Evolutionary conservation across 2,329 filamentous ascomycete genomes (phyloP), one percentile per base, ranked within the genome.

Genomic region (Podosphaera leucotricha): DNA sequence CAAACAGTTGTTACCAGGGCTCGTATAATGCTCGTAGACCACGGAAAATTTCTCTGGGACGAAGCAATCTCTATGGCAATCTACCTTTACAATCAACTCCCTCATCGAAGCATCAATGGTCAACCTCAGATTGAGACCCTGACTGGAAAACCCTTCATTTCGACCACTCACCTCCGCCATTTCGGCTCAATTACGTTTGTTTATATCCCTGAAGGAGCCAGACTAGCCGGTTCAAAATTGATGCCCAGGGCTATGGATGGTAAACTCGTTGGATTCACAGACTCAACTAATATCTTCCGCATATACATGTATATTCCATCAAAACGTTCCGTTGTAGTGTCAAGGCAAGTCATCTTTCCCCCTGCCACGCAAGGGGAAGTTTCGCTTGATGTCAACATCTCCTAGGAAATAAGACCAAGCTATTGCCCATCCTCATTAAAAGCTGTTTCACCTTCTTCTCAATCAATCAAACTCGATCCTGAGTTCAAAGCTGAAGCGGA

Each of bases 241-340:
- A 20, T 28, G 26, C 40, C 40, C 13, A 30, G 40, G 19, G 24
- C 40, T 19, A 42, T 30, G 22, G 26, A 42, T 28, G 40, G 13
- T 42, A 33, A 6, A 5, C 40, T 42, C 16, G 40, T 42, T 33
- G 40, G 40, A 42, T 42, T 30, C 18, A 42, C 24, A 30, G 26
- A 42, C 15, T 42, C 22, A 19, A 30, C 40, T 30, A 42, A 33
- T 16, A 42, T 42, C 20, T 42, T 42, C 24, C 24, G 40, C 21
- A 40, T 30, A 42, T 42, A 24, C 21, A 40, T 30, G 33, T 42
- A 42, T 42, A 42, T 42, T 20, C 24, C 24, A 20, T 42, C 40
- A 24, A 30, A 30, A 42, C 11, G 40, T 19, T 42, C 40, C 21
- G 24, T 33, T 19, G 19, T 30, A 24, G 24, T 42, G 18, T 18